These are phyloP conservation scores for Clarireedia monteithiana DNA, from an alignment of 2,329 filamentous ascomycete species.

Conservation along the genomic window DNA sequence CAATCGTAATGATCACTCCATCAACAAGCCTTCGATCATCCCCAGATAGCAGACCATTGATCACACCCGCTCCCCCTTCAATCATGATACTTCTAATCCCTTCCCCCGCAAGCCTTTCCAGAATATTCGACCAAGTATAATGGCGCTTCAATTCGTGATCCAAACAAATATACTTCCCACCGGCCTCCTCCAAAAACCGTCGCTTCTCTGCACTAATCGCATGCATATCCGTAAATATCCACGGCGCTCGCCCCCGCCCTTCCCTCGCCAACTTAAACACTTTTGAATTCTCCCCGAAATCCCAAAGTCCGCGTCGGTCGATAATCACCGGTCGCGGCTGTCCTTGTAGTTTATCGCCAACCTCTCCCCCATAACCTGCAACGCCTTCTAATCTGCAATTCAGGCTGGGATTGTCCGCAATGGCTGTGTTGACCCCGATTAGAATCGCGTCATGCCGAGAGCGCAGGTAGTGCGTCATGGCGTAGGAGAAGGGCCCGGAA, in stretches of 20 bases:
- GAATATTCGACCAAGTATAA: not conserved
- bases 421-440: slow-evolving; percentile 74
- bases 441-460: slow-evolving; percentile 77
- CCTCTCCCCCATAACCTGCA: slow-evolving; percentile 32
- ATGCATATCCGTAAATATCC: slow-evolving; percentile 46
- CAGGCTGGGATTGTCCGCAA: slow-evolving; percentile 76
- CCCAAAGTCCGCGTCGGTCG: slow-evolving; percentile 6
- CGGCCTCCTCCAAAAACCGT: not conserved
- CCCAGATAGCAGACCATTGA: slow-evolving; percentile 69
- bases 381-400: slow-evolving; percentile 62
- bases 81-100: slow-evolving; percentile 73
- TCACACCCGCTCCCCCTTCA: slow-evolving; percentile 76
- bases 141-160: not conserved
- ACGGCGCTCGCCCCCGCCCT: slow-evolving; percentile 65
- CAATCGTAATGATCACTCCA: slow-evolving; percentile 80
- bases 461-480: slow-evolving; percentile 89
- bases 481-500: slow-evolving; percentile 75
- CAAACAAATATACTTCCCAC: slow-evolving; percentile 13
- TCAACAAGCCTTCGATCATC: slow-evolving; percentile 56
- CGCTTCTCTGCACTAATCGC: not conserved
- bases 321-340: slow-evolving; percentile 32
- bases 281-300: slow-evolving; percentile 35
- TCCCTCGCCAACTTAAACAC: slow-evolving; percentile 57
- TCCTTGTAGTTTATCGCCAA: slow-evolving; percentile 33
- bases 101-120: not conserved